Conservation (phyloP, 768 basidiomycete genomes). For the Mycena maculata region DNA sequence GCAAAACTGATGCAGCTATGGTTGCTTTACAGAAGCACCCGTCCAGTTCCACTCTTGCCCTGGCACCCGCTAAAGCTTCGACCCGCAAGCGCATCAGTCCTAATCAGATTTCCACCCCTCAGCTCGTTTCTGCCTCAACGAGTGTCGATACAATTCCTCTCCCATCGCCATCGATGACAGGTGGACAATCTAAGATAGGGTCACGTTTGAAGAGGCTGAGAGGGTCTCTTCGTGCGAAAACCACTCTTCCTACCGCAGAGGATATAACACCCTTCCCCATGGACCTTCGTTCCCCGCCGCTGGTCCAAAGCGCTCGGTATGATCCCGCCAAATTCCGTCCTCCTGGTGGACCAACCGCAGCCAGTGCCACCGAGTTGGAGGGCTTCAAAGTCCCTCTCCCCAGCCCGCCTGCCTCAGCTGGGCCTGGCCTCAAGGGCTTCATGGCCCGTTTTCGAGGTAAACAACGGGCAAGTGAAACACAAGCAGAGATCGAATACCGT, state of each 20-base stretch:
- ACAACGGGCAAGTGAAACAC: conserved; percentile 50
- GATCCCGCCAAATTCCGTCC: conserved; percentile 53
- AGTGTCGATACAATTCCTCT: conserved; percentile 77
- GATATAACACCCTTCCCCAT: conserved; percentile 61
- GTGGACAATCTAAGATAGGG: conserved; percentile 69
- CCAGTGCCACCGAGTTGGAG: conserved; percentile 63
- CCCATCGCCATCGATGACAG: conserved; percentile 59
- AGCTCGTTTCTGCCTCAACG: conserved; percentile 73
- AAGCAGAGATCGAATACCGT: conserved; percentile 43
- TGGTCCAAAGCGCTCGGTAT: conserved; percentile 53
- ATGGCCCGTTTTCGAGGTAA: conserved; percentile 80
- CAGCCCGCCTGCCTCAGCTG: conserved; percentile 76
- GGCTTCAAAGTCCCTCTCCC: conserved; percentile 67
- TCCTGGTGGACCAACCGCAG: conserved; percentile 47
- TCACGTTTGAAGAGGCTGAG: conserved; percentile 79
- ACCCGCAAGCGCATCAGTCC: conserved; percentile 69
- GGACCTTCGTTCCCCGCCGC: conserved; percentile 53
- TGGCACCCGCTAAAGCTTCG: conserved; percentile 52
- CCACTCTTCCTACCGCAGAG: conserved; percentile 54
- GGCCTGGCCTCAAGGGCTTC: conserved; percentile 82
- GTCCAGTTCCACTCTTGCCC: conserved; percentile 55
- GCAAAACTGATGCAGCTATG: conserved; percentile 75
- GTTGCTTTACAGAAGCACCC: conserved; percentile 65
- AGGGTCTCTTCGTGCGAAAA: conserved; percentile 70
- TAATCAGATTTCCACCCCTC: conserved; percentile 74